Conservation (phyloP, 805 yeast genomes). For the Yamadazyma akitaensis region DNA sequence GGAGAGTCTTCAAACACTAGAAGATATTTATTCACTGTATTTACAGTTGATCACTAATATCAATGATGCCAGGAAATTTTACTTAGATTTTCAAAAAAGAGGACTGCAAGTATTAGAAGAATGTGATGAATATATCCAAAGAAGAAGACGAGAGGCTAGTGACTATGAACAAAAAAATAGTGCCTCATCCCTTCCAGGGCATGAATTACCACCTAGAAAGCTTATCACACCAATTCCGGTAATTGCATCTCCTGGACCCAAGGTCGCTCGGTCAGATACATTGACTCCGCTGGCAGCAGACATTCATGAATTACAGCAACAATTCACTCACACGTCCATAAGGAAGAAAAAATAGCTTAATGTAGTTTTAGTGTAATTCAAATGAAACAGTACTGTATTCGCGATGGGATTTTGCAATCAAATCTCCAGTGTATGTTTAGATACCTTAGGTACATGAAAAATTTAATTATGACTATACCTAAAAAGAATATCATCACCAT, state of each 20-base stretch:
- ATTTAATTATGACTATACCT: slow-evolving; percentile 27
- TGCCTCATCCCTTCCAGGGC: background rate
- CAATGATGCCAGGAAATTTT: slow-evolving; percentile 68
- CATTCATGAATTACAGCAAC: slow-evolving; percentile 10
- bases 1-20: slow-evolving; percentile 49
- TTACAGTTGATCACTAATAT: slow-evolving; percentile 58
- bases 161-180: slow-evolving; percentile 36
- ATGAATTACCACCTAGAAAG: background rate
- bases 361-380: background rate
- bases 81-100: slow-evolving; percentile 54
- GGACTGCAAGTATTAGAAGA: slow-evolving; percentile 44
- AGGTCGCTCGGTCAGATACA: slow-evolving; percentile 2
- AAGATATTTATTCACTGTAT: slow-evolving; percentile 47
- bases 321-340: slow-evolving; percentile 10
- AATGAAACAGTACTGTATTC: background rate
- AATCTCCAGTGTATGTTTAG: slow-evolving; percentile 9
- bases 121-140: slow-evolving; percentile 50
- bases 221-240: background rate
- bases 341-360: background rate
- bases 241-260: slow-evolving; percentile 8
- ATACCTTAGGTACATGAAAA: slow-evolving; percentile 19
- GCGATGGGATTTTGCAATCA: slow-evolving; percentile 6
- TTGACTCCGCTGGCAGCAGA: slow-evolving; percentile 11
- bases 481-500: slow-evolving; percentile 53
- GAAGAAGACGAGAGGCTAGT: slow-evolving; percentile 51